These are phyloP conservation scores for Coniella lustricola DNA, from an alignment of 2,329 filamentous ascomycete species.

Conservation along the genomic window DNA sequence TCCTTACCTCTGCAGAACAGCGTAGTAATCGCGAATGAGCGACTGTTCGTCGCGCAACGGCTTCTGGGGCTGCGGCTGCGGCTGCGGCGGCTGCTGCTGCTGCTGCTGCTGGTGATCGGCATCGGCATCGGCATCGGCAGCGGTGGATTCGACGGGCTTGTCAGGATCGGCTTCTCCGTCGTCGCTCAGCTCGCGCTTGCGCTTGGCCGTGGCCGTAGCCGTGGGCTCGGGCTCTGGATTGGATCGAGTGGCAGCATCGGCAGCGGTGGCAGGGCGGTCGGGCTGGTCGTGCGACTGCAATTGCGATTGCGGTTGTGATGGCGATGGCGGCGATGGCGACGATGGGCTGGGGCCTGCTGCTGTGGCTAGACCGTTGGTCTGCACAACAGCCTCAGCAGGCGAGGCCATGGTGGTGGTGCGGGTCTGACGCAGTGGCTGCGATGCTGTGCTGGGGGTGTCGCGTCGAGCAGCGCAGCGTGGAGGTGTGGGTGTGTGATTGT, in stretches of 20 bases:
- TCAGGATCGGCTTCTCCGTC: slow-evolving; percentile 5
- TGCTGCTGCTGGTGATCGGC: slow-evolving; percentile 21
- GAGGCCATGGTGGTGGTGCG: slow-evolving; percentile 25
- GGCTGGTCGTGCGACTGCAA: no score
- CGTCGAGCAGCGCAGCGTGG: background rate
- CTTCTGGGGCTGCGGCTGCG: slow-evolving; percentile 21
- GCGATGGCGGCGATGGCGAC: slow-evolving; percentile 14
- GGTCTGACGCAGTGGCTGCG: background rate
- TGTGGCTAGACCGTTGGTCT: slow-evolving; percentile 18
- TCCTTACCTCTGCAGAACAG: slow-evolving; percentile 36
- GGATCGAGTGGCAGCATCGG: no score
- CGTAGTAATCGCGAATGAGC: slow-evolving; percentile 35
- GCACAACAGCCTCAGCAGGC: slow-evolving; percentile 21
- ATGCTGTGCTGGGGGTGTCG: background rate
- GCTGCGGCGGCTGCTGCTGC: no score
- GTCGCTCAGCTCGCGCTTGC: slow-evolving; percentile 50
- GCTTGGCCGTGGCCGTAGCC: slow-evolving; percentile 32
- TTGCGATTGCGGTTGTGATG: no score
- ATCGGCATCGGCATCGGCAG: slow-evolving; percentile 22
- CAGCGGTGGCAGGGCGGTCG: background rate
- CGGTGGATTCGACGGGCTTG: slow-evolving; percentile 18
- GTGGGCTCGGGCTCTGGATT: no score
- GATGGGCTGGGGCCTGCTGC: slow-evolving; percentile 16
- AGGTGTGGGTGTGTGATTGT: background rate
- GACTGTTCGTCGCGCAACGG: slow-evolving; percentile 26